Base-by-base conservation (phyloP, 1,284 basidiomycete genomes). In the Sphagnurus paluster region DNA sequence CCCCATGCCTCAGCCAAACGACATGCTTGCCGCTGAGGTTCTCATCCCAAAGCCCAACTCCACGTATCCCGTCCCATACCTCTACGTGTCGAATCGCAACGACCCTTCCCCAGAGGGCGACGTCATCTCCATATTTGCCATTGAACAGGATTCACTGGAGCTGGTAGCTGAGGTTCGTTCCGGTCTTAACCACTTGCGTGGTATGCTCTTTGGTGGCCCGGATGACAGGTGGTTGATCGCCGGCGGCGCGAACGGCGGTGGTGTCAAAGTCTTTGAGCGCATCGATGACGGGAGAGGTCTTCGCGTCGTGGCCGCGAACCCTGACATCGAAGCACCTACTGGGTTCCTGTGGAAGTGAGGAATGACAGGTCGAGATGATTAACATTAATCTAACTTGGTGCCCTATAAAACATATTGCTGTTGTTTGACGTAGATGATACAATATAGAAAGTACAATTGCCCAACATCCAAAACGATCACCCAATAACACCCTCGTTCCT, bases 81-180 rank as follows among this genome's bases (percentile, higher is more conserved):
- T 86, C 13, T 86, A 85, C 53, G 62, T 75, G 5, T 82, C 83
- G 0, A 86, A 85, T 58, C 70, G 84, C 24, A 82, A 85, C 52
- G 77, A 84, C 53, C 78, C 80, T 4, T 72, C 74, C 19, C 68
- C 74, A 0, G 74, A 74, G 37, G 84, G 84, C 10, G 84, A 87
- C 58, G 75, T 75, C 24, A 76, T 87, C 38, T 72, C 81, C 5
- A 74, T 86, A 8, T 84, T 82, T 58, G 67, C 71, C 2, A 66
- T 76, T 33, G 63, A 63, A 7, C 56, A 65, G 17, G 63, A 72
- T 25, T 64, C 65, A 13, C 65, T 77, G 1, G 65, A 75, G 33
- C 65, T 79, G 16, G 64, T 79, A 9, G 57, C 59, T 1, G 77
- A 81, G 52, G 68, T 78, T 9, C 64, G 73, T 43, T 76, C 76